Base-by-base conservation (phyloP, 2,329 filamentous ascomycete genomes). In the Beauveria varroae region DNA sequence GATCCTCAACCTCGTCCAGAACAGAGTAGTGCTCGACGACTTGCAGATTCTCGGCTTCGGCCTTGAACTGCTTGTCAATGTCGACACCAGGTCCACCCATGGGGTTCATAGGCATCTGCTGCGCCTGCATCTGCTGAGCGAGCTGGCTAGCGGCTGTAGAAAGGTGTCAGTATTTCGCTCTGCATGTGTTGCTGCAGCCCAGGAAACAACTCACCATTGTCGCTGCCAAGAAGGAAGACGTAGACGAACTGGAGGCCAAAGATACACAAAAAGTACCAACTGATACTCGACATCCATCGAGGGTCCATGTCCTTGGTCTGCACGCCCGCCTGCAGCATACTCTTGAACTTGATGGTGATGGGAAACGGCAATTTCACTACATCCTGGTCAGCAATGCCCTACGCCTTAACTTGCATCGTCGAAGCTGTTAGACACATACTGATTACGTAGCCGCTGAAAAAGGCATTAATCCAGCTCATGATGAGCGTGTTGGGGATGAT, bases 401-500 rank as follows among this genome's bases (percentile, higher is more conserved):
- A 37, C 34, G 12, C 3, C 16, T 37, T 16, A 1, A 12, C 34
- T 37, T 5, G 34, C 12, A 37, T 37, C 14, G 12, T 37, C 14
- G 5, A 37, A 37, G 34, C 34, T 37, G 14, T 37, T 14, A 16
- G 34, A 3, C 34, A 72, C 71, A 51, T 80, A 96, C 91, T 91
- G 65, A 99, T 97, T 53, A 99, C 95, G 72, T 97, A 99, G 37
- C 95, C 95, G 57, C 91, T 96, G 71, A 99, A 99, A 73, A 98
- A 99, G 0, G 95, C 93, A 78, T 99, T 99, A 74, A 99, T 98
- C 95, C 95, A 99, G 67, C 93, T 95, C 95, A 99, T 99, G 68
- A 99, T 99, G 72, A 99, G 78, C 6, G 93, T 98, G 76, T 99
- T 96, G 54, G 95, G 95, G 62, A 99, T 91, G 80, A 99, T 98